These are phyloP conservation scores for Xylaria sp. DNA, from an alignment of 2,329 filamentous ascomycete species.

Conservation along the genomic window DNA sequence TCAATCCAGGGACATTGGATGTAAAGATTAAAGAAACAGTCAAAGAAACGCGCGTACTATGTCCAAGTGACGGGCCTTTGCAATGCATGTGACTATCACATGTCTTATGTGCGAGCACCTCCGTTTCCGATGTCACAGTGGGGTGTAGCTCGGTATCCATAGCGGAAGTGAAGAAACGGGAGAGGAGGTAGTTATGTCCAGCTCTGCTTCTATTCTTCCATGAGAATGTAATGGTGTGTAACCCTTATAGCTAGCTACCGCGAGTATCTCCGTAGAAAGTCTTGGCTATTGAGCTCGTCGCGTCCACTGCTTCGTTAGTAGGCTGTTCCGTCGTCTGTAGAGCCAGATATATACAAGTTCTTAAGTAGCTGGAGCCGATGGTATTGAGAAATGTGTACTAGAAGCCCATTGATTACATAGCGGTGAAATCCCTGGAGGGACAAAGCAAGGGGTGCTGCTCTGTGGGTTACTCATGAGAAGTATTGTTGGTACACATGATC, in stretches of 20 bases:
- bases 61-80: slow-evolving; percentile 13
- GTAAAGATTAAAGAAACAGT: neutral
- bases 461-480: neutral
- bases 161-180: neutral
- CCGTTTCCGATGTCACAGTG: neutral
- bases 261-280: no score
- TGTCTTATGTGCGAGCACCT: slow-evolving; percentile 9
- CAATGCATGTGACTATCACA: slow-evolving; percentile 17
- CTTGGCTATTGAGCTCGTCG: no score
- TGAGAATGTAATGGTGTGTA: no score
- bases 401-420: neutral
- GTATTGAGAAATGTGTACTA: neutral
- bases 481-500: neutral
- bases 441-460: neutral
- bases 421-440: neutral
- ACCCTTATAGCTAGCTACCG: no score
- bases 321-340: no score
- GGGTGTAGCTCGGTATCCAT: slow-evolving; percentile 6
- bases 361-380: neutral
- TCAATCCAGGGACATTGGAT: no score
- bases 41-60: slow-evolving; percentile 2
- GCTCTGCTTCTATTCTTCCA: neutral
- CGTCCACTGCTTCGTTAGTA: no score
- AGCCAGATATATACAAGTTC: neutral
- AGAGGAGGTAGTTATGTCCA: neutral